Base-by-base conservation (phyloP, 805 yeast genomes). In the Peterozyma xylosa region DNA sequence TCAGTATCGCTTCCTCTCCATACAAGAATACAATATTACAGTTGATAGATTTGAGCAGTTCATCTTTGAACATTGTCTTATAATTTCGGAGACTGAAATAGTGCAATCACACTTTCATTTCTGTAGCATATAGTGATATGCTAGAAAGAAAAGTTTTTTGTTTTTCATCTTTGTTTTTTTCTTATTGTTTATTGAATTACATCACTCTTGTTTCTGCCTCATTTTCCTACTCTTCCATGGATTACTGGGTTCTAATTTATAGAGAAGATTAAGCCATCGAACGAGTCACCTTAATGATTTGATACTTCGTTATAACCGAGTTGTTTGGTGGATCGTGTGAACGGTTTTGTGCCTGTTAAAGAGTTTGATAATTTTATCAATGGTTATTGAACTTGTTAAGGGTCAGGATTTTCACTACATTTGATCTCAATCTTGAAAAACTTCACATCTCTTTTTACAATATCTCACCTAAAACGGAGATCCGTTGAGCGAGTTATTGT, bases 201-300 rank as follows among this genome's bases (percentile, higher is more conserved):
- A 35, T 17, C 57, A 59, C 82, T 76, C 82, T 82, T 71, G 64
- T 66, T 76, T 77, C 83, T 77, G 83, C 80, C 80, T 68, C 80
- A 67, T 55, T 52, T 68, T 72, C 69, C 66, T 58, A 58, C 48
- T 10, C 63, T 51, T 51, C 73, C 56, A 65, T 75, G 63, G 79
- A 69, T 62, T 63, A 49, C 55, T 68, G 81, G 82, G 81, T 77
- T 68, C 80, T 77, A 55, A 52, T 70, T 21, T 60, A 67, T 60
- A 82, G 83, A 77, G 83, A 67, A 78, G 74, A 78, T 40, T 50
- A 74, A 76, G 82, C 82, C 67, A 56, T 54, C 47, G 49, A 55
- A 62, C 30, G 15, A 18, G 11, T 52, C 64, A 51, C 44, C 45
- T 50, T 41, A 47, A 51, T 48, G 57, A 53, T 66, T 71, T 74